phyloP scores from a whole-genome alignment of 306 rosid species.

The Malus sieversii region DNA sequence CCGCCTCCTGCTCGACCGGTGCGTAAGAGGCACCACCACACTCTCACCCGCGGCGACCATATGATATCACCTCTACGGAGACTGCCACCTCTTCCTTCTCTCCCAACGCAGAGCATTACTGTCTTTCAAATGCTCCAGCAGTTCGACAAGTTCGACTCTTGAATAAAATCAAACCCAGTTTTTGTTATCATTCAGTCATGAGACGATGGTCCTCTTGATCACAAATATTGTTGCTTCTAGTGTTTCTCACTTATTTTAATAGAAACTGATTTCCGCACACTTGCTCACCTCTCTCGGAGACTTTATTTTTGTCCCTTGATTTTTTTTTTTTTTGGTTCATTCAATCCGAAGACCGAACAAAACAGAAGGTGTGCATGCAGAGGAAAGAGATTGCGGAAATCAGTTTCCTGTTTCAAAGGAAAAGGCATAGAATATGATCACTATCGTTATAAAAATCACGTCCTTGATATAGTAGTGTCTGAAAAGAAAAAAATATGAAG shows the following conservation, averaged over 20 bases:
- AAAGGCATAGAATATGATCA: background rate
- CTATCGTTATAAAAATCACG: background rate
- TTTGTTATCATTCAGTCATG: background rate
- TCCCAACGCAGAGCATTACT: slow-evolving; percentile 48
- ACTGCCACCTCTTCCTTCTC: slow-evolving; percentile 51
- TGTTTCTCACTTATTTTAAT: background rate
- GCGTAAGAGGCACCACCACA: slow-evolving; percentile 86
- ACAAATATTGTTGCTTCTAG: slow-evolving; percentile 10
- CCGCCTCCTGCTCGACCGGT: slow-evolving; percentile 48
- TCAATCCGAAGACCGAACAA: background rate
- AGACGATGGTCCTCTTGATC: slow-evolving; percentile 18
- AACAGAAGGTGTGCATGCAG: background rate
- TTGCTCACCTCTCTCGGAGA: background rate
- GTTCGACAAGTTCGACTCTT: slow-evolving; percentile 66
- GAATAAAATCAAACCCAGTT: background rate
- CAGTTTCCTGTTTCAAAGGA: background rate
- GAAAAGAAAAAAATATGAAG: background rate
- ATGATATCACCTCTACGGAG: slow-evolving; percentile 50
- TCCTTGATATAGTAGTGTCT: background rate
- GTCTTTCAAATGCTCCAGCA: slow-evolving; percentile 84
- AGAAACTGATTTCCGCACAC: background rate
- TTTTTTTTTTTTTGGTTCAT: too few species aligned
- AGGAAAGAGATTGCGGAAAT: background rate
- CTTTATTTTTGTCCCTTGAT: background rate
- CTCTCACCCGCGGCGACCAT: slow-evolving; percentile 50